A percentile compares a stretch with the other conserved stretches of the same genome.
Conservation (phyloP, 257 asterid species). For the Lavandula angustifolia region DNA sequence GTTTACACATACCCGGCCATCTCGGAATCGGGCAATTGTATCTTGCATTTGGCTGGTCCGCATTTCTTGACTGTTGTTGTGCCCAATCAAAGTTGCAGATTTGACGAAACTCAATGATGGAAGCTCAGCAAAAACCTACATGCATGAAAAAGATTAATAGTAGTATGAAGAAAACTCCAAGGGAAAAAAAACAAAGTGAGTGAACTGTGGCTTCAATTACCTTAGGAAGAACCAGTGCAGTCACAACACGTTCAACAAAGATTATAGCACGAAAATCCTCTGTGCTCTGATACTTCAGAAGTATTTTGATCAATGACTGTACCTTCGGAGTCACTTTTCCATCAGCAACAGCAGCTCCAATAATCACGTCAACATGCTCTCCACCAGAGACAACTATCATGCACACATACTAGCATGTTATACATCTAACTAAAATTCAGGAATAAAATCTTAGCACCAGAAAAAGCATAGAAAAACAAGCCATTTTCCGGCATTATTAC, state of each 20-base stretch:
- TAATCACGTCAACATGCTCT: slow-evolving; percentile 91
- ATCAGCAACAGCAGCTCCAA: slow-evolving; percentile 99
- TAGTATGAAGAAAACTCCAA: slow-evolving; percentile 26
- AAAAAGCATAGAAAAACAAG: slow-evolving; percentile 6
- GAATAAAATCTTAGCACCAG: slow-evolving; percentile 18
- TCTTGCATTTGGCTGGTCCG: slow-evolving; percentile 98
- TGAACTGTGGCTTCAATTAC: slow-evolving; percentile 38
- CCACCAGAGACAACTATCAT: slow-evolving; percentile 92
- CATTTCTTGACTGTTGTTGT: slow-evolving; percentile 97
- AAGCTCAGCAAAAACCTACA: slow-evolving; percentile 89
- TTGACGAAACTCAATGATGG: slow-evolving; percentile 85
- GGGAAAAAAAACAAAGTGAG: slow-evolving; percentile 13
- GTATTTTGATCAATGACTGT: slow-evolving; percentile 89
- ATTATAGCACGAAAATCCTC: slow-evolving; percentile 96
- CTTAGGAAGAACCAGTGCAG: slow-evolving; percentile 99
- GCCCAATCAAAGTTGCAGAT: slow-evolving; percentile 96
- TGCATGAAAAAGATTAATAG: slow-evolving; percentile 25
- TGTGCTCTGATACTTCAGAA: slow-evolving; percentile 83
- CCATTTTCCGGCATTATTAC: slow-evolving; percentile 9
- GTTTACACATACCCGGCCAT: slow-evolving; percentile 85
- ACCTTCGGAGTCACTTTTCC: slow-evolving; percentile 99
- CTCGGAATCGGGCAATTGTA: slow-evolving; percentile 87
- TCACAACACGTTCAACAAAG: slow-evolving; percentile 95
- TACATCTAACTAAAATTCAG: slow-evolving; percentile 25
- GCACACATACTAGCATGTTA: slow-evolving; percentile 34